Conservation (phyloP, 139 green algal genomes). For the Micractinium sp. region DNA sequence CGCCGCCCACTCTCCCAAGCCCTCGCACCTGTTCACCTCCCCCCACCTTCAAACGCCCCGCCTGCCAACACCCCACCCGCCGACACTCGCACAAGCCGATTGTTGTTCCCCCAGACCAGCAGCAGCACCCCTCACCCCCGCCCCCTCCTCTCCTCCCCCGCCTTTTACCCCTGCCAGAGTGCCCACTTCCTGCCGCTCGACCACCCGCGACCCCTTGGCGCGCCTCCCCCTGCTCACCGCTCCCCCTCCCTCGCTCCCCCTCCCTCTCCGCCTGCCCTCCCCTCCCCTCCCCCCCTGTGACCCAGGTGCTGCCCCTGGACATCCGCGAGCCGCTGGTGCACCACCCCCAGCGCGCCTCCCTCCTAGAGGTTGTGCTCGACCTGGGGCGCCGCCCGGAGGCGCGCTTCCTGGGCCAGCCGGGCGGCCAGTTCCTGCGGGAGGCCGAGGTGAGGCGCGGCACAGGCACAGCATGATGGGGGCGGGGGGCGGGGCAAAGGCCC, state of each 20-base stretch:
- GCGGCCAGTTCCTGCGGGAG: constrained; percentile 73
- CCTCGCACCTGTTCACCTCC: too few species aligned
- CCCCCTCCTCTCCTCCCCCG: too few species aligned
- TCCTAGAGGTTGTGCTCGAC: constrained; percentile 85
- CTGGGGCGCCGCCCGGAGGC: constrained; percentile 72
- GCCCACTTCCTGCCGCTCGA: too few species aligned
- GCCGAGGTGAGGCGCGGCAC: constrained; percentile 49
- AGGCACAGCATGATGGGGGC: not conserved
- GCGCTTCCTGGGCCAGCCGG: constrained; percentile 67
- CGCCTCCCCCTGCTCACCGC: not conserved
- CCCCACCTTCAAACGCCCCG: too few species aligned
- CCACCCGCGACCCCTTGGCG: not conserved
- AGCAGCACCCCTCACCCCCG: too few species aligned
- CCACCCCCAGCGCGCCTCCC: constrained; percentile 70
- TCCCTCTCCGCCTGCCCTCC: not conserved
- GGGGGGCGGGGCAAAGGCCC: too few species aligned
- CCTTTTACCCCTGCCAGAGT: too few species aligned
- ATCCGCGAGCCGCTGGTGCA: constrained; percentile 71
- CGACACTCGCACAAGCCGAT: too few species aligned
- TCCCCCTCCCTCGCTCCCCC: too few species aligned
- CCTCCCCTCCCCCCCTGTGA: not conserved
- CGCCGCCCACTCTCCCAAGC: not conserved
- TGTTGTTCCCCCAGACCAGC: too few species aligned
- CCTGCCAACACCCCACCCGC: too few species aligned
- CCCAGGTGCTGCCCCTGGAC: constrained; percentile 82